phyloP scores from a whole-genome alignment of 2,329 filamentous ascomycete genomes.

The Phialophora tarda region DNA sequence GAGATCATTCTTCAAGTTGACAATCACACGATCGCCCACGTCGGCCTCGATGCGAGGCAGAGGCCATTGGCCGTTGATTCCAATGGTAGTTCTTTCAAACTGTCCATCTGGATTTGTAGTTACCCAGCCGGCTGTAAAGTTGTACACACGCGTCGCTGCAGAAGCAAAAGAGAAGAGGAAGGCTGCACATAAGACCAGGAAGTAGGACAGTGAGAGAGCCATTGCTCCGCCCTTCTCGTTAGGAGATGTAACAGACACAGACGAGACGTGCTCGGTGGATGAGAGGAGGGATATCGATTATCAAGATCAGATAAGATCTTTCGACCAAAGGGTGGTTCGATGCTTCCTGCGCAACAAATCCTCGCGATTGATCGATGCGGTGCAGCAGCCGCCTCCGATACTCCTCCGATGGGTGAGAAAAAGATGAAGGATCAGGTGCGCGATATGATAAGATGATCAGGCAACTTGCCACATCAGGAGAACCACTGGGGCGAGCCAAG shows the following conservation, averaged over 20 bases:
- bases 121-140: slow-evolving; percentile 76
- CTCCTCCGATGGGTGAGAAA: slow-evolving; percentile 19
- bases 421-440: slow-evolving; percentile 2
- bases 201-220: slow-evolving; percentile 53
- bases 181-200: slow-evolving; percentile 46
- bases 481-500: not conserved
- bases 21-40: slow-evolving; percentile 46
- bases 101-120: slow-evolving; percentile 72
- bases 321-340: not conserved
- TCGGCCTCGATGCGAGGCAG: slow-evolving; percentile 62
- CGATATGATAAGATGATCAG: slow-evolving; percentile 33
- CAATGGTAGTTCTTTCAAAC: slow-evolving; percentile 69
- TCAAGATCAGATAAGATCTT: slow-evolving; percentile 35
- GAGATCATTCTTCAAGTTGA: slow-evolving; percentile 49
- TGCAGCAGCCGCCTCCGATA: slow-evolving; percentile 20
- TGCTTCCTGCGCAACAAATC: not conserved
- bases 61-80: slow-evolving; percentile 79
- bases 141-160: slow-evolving; percentile 52
- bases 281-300: slow-evolving; percentile 18
- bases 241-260: slow-evolving; percentile 3
- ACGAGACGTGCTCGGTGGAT: slow-evolving; percentile 14
- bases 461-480: slow-evolving; percentile 15
- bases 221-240: slow-evolving; percentile 41
- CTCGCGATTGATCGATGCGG: not conserved
- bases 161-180: slow-evolving; percentile 38